phyloP scores from a whole-genome alignment of 805 yeast species.

The Kodamaea jinghongensis region DNA sequence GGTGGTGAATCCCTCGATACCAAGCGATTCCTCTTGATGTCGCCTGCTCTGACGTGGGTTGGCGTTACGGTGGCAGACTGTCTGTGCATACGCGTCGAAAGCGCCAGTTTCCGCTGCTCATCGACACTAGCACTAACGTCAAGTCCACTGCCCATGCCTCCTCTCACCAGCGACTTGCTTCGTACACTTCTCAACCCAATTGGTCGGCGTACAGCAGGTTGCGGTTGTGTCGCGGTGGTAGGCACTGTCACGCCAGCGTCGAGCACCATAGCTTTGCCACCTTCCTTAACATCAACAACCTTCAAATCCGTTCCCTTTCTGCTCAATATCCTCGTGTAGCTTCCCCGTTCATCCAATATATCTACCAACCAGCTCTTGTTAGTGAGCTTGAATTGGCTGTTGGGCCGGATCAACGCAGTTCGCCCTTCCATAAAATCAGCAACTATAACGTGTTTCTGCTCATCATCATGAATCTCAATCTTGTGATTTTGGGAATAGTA shows the following conservation, averaged over 20 bases:
- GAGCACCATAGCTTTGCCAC: background rate
- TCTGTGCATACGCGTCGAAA: too few species aligned
- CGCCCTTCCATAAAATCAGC: slow-evolving; percentile 31
- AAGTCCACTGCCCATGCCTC: too few species aligned
- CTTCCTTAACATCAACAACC: slow-evolving; percentile 4
- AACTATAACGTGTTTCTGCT: slow-evolving; percentile 27
- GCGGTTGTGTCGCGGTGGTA: too few species aligned
- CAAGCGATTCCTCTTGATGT: too few species aligned
- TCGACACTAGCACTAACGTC: too few species aligned
- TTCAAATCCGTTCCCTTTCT: slow-evolving; percentile 2
- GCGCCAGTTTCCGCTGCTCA: too few species aligned
- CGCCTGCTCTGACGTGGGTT: too few species aligned
- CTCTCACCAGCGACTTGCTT: background rate
- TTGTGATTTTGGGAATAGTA: slow-evolving; percentile 49
- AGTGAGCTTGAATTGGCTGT: slow-evolving; percentile 24
- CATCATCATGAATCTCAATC: slow-evolving; percentile 40
- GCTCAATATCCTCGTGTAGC: slow-evolving; percentile 5
- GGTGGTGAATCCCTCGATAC: too few species aligned
- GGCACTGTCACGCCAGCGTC: too few species aligned
- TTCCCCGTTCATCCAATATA: slow-evolving; percentile 7
- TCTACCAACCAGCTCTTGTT: slow-evolving; percentile 23
- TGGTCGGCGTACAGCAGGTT: slow-evolving; percentile 3
- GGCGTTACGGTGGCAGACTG: too few species aligned
- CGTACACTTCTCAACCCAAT: slow-evolving; percentile 9
- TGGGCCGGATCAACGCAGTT: slow-evolving; percentile 12